Conservation (phyloP, 257 asterid species). For the Solanum commersonii region DNA sequence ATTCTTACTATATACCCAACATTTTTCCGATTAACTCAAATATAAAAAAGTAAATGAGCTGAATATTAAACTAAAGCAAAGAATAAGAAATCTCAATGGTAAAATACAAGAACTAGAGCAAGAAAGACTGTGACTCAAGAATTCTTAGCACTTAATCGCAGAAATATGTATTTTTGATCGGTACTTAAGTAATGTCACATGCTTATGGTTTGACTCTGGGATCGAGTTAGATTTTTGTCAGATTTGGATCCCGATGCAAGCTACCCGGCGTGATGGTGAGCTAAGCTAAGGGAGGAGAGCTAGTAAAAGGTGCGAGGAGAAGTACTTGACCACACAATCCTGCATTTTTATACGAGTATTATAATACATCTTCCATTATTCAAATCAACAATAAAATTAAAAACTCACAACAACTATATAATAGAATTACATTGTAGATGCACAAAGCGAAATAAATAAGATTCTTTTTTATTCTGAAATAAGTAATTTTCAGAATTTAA, state of each 20-base stretch:
- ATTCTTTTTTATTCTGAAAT: not conserved
- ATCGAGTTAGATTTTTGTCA: not conserved
- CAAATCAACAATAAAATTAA: no score
- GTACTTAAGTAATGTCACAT: not conserved
- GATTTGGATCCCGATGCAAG: not conserved
- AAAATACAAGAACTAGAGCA: not conserved
- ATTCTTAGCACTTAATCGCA: not conserved
- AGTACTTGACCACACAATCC: not conserved
- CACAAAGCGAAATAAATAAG: not conserved
- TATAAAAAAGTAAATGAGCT: no score
- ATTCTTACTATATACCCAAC: no score
- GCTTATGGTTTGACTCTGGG: not conserved
- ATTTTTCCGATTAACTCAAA: no score
- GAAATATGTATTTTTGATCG: not conserved
- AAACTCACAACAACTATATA: not conserved
- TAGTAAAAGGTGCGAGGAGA: not conserved
- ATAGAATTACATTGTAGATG: not conserved
- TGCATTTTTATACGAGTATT: not conserved
- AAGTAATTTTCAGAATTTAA: not conserved
- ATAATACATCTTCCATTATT: not conserved
- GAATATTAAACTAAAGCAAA: no score
- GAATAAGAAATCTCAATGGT: not conserved
- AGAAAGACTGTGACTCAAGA: not conserved
- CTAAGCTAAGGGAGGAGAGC: not conserved
- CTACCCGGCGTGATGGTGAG: not conserved